phyloP scores from a whole-genome alignment of 805 yeast genomes.

The Saccharomycopsis vini region DNA sequence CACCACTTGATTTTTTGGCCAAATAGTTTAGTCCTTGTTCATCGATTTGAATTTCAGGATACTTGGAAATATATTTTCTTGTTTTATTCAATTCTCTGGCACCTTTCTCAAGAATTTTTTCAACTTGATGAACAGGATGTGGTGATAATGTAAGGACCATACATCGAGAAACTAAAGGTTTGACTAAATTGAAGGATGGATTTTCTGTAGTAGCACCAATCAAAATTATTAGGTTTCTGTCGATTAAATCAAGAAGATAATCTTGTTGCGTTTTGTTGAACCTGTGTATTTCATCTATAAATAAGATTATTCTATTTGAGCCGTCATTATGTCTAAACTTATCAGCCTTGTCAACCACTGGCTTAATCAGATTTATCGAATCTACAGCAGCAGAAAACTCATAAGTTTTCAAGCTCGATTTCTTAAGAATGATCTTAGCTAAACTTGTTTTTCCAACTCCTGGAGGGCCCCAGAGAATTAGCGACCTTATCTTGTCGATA shows the following conservation, averaged over 20 bases:
- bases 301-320: conserved; percentile 54
- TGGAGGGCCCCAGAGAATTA: conserved; percentile 92
- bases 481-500: conserved; percentile 59
- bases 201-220: conserved; percentile 98
- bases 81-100: conserved; percentile 48
- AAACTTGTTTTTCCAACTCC: conserved; percentile 89
- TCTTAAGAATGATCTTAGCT: conserved; percentile 41
- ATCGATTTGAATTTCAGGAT: conserved; percentile 43
- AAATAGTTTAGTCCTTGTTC: conserved; percentile 57
- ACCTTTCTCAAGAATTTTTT: conserved; percentile 48
- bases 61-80: conserved; percentile 42
- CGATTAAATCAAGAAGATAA: conserved; percentile 72
- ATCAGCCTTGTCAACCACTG: conserved; percentile 7
- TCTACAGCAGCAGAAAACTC: conserved; percentile 73
- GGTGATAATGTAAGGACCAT: conserved; percentile 63
- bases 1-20: conserved; percentile 75
- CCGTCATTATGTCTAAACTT: conserved; percentile 38
- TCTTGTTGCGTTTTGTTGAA: conserved; percentile 86
- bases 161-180: conserved; percentile 79
- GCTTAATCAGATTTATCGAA: conserved; percentile 13
- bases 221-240: conserved; percentile 68
- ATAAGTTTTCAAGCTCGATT: conserved; percentile 38
- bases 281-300: conserved; percentile 89
- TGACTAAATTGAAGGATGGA: conserved; percentile 72
- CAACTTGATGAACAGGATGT: conserved; percentile 41